These are phyloP conservation scores for Arthrobotrys sinensis DNA, from an alignment of 2,329 filamentous ascomycete genomes.

Conservation along the genomic window DNA sequence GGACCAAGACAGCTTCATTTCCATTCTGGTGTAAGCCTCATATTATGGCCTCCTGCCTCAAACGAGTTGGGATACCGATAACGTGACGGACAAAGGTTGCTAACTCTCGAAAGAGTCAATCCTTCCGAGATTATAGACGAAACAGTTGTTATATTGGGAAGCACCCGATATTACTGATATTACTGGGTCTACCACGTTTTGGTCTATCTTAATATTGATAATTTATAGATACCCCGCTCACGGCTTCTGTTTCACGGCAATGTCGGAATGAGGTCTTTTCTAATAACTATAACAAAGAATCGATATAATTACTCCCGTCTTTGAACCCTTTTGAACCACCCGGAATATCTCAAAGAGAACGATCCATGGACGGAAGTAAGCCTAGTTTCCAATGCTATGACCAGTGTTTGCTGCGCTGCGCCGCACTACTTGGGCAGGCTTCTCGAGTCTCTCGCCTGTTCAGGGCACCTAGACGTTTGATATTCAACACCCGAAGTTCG, in stretches of 20 bases:
- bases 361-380: neutral
- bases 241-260: conserved; percentile 32
- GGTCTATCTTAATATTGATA: conserved; percentile 35
- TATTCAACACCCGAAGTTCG: conserved; percentile 16
- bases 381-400: neutral
- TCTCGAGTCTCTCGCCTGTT: conserved; percentile 48
- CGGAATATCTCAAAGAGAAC: conserved; percentile 1
- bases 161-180: conserved; percentile 12
- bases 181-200: conserved; percentile 30
- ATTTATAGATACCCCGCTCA: conserved; percentile 40
- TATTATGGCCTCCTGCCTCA: conserved; percentile 53
- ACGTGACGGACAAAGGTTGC: conserved; percentile 36
- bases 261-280: conserved; percentile 5
- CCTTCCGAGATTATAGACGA: conserved; percentile 46
- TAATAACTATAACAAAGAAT: conserved; percentile 8
- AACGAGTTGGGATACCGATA: conserved; percentile 32
- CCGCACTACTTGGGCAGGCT: neutral
- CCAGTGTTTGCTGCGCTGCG: conserved; percentile 6
- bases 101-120: conserved; percentile 38
- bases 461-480: conserved; percentile 38
- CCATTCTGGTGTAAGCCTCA: conserved; percentile 33
- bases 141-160: conserved; percentile 21
- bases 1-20: conserved; percentile 59
- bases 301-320: conserved; percentile 11
- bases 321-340: neutral